A percentile compares a stretch with the other conserved stretches of the same genome.
phyloP scores from a whole-genome alignment of 2,329 filamentous ascomycete species.

The Tolypocladium endophyticum region DNA sequence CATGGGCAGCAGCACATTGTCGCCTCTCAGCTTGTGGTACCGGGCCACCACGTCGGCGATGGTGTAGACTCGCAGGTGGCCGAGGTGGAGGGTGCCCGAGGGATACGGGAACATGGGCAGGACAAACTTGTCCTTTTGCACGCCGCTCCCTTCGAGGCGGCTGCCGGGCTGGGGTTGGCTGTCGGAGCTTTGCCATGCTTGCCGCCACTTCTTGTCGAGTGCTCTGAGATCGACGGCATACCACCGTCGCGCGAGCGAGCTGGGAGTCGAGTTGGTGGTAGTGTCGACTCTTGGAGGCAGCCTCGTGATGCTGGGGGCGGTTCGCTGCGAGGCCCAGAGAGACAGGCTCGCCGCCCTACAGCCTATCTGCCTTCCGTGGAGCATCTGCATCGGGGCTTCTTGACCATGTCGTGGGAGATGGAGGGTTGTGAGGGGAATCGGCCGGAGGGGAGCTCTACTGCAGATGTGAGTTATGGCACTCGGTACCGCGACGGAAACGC shows the following conservation, averaged over 20 bases:
- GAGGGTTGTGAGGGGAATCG: neutral
- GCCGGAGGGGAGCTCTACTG: neutral
- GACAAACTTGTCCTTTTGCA: slow-evolving; percentile 49
- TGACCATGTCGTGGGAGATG: slow-evolving; percentile 10
- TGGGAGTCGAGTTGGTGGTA: neutral
- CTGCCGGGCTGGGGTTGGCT: slow-evolving; percentile 8
- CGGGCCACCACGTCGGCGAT: slow-evolving; percentile 79
- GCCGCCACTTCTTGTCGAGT: slow-evolving; percentile 41
- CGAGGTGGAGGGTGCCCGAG: slow-evolving; percentile 76
- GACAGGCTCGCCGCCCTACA: slow-evolving; percentile 7
- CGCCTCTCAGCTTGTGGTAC: slow-evolving; percentile 63
- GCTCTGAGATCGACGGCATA: slow-evolving; percentile 36
- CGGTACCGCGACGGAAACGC: neutral
- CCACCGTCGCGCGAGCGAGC: slow-evolving; percentile 14
- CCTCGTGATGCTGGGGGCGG: neutral
- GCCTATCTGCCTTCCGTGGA: slow-evolving; percentile 14
- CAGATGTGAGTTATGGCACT: too few relatives aligned
- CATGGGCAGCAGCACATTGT: slow-evolving; percentile 75
- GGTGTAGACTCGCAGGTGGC: slow-evolving; percentile 80
- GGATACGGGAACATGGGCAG: slow-evolving; percentile 92
- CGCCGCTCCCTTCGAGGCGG: slow-evolving; percentile 5
- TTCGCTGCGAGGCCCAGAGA: slow-evolving; percentile 2
- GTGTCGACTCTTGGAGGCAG: neutral
- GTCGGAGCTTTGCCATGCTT: slow-evolving; percentile 25
- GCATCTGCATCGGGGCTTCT: slow-evolving; percentile 14